These are phyloP conservation scores for Solanum lignicaule DNA, from an alignment of 257 asterid species.

Conservation along the genomic window DNA sequence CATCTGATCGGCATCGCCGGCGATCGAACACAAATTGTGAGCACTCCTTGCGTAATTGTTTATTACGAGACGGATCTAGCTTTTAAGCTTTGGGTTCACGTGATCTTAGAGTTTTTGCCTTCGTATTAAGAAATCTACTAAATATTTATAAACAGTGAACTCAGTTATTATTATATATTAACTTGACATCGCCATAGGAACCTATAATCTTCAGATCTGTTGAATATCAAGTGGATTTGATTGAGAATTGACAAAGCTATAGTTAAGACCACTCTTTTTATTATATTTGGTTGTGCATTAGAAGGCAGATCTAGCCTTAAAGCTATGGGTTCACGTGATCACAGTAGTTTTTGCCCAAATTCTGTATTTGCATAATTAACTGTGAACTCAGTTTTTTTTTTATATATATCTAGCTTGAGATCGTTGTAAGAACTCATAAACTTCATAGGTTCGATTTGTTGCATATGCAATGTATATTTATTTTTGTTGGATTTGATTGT, in stretches of 20 bases:
- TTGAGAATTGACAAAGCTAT: too few species aligned
- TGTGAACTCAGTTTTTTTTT: not conserved
- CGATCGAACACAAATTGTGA: not conserved
- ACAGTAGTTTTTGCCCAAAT: not conserved
- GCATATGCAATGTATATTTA: not conserved
- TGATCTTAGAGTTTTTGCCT: not conserved
- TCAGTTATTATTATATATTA: too few species aligned
- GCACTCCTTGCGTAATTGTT: not conserved
- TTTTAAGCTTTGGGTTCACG: not conserved
- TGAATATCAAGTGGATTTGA: not conserved
- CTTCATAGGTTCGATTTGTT: not conserved
- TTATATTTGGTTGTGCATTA: not conserved
- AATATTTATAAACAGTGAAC: not conserved
- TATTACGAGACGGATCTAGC: not conserved
- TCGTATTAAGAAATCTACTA: not conserved
- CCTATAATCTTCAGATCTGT: not conserved
- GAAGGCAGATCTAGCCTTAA: not conserved
- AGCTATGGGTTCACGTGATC: not conserved
- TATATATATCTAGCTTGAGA: not conserved
- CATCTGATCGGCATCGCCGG: not conserved
- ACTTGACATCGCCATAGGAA: not conserved
- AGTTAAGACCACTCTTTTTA: not conserved
- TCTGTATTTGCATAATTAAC: not conserved
- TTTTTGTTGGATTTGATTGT: not conserved
- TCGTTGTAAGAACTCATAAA: not conserved